Evolutionary conservation across 2,329 filamentous ascomycete genomes (phyloP).

Genomic region (Fusarium aywerte): DNA sequence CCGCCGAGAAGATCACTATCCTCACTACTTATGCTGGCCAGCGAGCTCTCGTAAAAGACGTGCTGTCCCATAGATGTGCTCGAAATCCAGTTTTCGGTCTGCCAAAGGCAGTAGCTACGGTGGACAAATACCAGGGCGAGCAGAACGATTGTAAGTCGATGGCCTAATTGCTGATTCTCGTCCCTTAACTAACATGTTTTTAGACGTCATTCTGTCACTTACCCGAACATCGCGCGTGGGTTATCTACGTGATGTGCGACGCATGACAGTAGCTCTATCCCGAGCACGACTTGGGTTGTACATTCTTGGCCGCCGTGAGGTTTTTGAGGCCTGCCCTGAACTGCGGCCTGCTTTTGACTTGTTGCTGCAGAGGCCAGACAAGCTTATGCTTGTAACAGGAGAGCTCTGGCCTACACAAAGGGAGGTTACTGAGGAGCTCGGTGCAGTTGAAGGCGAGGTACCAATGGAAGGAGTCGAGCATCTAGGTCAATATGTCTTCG

Average conservation of each 20-base stretch:
- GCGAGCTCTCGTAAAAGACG: slow-evolving; percentile 85
- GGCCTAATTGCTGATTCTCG: background rate
- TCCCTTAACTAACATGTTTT: slow-evolving; percentile 33
- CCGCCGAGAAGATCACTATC: slow-evolving; percentile 84
- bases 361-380: slow-evolving; percentile 80
- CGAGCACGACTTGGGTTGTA: slow-evolving; percentile 92
- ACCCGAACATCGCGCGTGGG: slow-evolving; percentile 89
- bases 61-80: slow-evolving; percentile 83
- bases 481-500: slow-evolving; percentile 92
- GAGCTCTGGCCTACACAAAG: slow-evolving; percentile 84
- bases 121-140: slow-evolving; percentile 99
- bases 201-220: slow-evolving; percentile 92
- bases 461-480: slow-evolving; percentile 94
- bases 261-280: slow-evolving; percentile 93
- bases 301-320: slow-evolving; percentile 84
- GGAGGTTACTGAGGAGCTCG: slow-evolving; percentile 54
- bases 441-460: slow-evolving; percentile 65
- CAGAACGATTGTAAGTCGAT: slow-evolving; percentile 91
- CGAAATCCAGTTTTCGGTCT: slow-evolving; percentile 87
- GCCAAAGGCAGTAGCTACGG: slow-evolving; percentile 89
- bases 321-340: slow-evolving; percentile 91
- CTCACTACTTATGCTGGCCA: slow-evolving; percentile 95
- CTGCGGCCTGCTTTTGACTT: slow-evolving; percentile 86
- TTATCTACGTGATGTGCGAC: slow-evolving; percentile 91
- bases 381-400: slow-evolving; percentile 81